Conservation (phyloP, 257 asterid species). For the Solanum chilense region DNA sequence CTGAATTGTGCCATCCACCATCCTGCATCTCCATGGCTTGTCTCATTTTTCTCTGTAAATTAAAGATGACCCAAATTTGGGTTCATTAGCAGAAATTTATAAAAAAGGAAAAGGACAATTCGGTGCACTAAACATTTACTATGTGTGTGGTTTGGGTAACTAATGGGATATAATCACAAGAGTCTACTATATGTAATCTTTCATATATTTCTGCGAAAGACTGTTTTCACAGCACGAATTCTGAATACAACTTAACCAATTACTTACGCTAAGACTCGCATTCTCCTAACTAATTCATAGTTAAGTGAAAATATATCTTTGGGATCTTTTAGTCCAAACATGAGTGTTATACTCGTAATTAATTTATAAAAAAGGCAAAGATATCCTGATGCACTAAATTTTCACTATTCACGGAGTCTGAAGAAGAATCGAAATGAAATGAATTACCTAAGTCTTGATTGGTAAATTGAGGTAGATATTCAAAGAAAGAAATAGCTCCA, state of each 20-base stretch:
- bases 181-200: no score
- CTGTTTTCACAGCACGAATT: no score
- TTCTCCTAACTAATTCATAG: no score
- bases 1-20: slow-evolving; percentile 34
- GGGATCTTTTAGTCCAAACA: neutral
- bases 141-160: accelerated
- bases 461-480: slow-evolving; percentile 15
- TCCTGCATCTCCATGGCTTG: slow-evolving; percentile 18
- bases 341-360: neutral
- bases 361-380: neutral
- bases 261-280: no score
- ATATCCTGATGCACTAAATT: neutral
- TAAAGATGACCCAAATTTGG: neutral
- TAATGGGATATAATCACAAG: no score
- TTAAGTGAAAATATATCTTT: neutral
- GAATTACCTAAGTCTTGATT: slow-evolving; percentile 13
- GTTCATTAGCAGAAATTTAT: neutral
- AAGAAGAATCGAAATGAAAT: neutral
- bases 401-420: neutral
- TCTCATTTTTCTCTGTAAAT: slow-evolving; percentile 15
- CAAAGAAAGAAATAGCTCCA: slow-evolving; percentile 21
- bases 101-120: no score
- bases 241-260: no score
- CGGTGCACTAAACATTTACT: no score
- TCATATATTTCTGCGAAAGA: no score